Evolutionary conservation across 495 filamentous ascomycete genomes (phyloP), one percentile per base, ranked within the genome.

Genomic region (Viridothelium virens): DNA sequence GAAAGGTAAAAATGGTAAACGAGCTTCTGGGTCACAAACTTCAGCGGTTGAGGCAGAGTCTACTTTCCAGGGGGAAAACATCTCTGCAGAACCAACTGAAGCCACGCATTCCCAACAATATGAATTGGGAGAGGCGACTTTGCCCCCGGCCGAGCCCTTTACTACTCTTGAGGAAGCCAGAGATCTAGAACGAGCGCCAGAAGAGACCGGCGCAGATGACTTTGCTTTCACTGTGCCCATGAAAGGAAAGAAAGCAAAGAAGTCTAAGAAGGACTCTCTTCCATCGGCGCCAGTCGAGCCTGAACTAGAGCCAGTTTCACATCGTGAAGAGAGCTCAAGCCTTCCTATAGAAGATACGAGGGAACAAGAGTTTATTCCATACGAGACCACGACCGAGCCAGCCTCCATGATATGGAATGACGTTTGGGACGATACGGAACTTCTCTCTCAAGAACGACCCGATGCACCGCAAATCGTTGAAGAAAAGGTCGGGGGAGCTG

Each of bases 231-330:
- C 77, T 34, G 79, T 78, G 56, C 74, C 77, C 50, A 80, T 77
- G 50, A 77, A 82, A 67, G 75, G 78, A 11, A 77, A 80, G 66
- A 81, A 82, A 66, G 67, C 65, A 37, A 68, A 75, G 67, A 80
- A 79, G 64, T 74, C 74, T 33, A 77, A 76, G 64, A 46, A 46
- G 41, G 16, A 46, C 16, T 46, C 41, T 46, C 7, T 46, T 16
- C 41, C 41, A 46, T 46, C 41, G 41, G 16, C 41, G 16, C 41
- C 41, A 9, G 41, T 18, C 14, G 48, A 5, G 5, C 53, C 31
- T 59, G 25, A 14, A 59, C 7, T 36, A 59, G 31, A 59, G 10
- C 53, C 7, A 59, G 7, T 25, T 25, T 25, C 25, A 41, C 10
- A 6, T 16, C 33, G 14, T n/a, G 9, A 31, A 16, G 11, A 47